A percentile compares a stretch with the other conserved stretches of the same genome.
Conservation (phyloP, 1,139 yeast species). For the Hyphopichia wangnamkhiaoensis region DNA sequence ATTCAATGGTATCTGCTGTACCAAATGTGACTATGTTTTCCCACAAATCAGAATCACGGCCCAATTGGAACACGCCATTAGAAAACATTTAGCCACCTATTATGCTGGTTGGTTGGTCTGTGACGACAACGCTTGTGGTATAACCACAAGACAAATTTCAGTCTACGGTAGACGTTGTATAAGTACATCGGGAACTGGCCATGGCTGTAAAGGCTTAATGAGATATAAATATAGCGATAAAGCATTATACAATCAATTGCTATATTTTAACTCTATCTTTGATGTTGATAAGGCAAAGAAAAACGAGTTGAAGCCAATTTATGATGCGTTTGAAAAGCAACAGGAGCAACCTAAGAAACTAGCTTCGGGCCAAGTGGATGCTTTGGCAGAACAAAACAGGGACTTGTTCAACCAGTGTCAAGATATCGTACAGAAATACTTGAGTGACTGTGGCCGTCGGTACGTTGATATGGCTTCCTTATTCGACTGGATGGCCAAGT, state of each 20-base stretch:
- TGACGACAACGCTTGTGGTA: constrained; percentile 82
- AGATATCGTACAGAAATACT: constrained; percentile 70
- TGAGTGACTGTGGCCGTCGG: constrained; percentile 84
- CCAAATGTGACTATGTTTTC: constrained; percentile 55
- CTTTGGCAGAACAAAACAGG: constrained; percentile 80
- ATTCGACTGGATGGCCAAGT: constrained; percentile 55
- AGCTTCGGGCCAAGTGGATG: constrained; percentile 61
- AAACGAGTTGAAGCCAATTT: constrained; percentile 51
- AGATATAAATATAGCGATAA: constrained; percentile 75
- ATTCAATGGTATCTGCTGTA: constrained; percentile 72
- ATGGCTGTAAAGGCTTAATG: constrained; percentile 85
- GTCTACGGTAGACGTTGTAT: constrained; percentile 90
- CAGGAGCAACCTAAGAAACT: constrained; percentile 42
- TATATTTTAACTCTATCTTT: constrained; percentile 76
- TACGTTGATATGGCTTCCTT: constrained; percentile 85
- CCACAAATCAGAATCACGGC: constrained; percentile 58
- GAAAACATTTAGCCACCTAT: constrained; percentile 71
- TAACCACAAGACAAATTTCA: constrained; percentile 78
- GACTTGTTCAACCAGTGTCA: constrained; percentile 57
- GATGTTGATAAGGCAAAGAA: constrained; percentile 79
- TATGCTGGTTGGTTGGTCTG: constrained; percentile 87
- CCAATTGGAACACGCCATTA: constrained; percentile 71
- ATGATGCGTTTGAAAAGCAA: constrained; percentile 24
- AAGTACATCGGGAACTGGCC: constrained; percentile 59
- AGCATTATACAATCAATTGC: constrained; percentile 80